These are phyloP conservation scores for Fusarium sp. DNA, from an alignment of 2,329 filamentous ascomycete species.

Conservation along the genomic window DNA sequence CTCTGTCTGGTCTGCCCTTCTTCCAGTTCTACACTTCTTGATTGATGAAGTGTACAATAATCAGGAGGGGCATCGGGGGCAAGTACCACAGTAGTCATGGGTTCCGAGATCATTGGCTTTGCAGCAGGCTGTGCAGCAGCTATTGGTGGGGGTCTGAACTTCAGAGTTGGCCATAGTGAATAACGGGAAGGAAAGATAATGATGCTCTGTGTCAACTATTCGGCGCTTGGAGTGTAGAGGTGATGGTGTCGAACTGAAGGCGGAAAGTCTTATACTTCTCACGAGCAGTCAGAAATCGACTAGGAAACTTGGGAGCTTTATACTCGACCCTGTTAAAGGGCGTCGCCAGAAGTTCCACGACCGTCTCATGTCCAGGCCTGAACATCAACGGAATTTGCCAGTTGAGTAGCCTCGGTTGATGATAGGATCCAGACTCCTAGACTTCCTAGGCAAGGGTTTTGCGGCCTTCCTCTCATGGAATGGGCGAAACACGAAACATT, in stretches of 20 bases:
- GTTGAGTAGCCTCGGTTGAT: conserved; percentile 11
- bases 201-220: conserved; percentile 5
- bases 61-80: conserved; percentile 46
- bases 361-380: conserved; percentile 29
- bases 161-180: conserved; percentile 40
- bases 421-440: conserved; percentile 28
- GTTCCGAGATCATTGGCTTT: conserved; percentile 51
- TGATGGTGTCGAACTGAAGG: conserved; percentile 5
- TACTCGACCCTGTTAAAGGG: conserved; percentile 35
- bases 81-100: conserved; percentile 52
- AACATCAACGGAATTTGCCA: conserved; percentile 43
- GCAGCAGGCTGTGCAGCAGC: conserved; percentile 50
- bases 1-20: not conserved
- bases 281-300: conserved; percentile 13
- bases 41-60: not conserved
- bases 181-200: not conserved
- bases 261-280: conserved; percentile 16
- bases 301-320: conserved; percentile 40
- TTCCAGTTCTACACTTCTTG: not conserved
- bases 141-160: conserved; percentile 35
- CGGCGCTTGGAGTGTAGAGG: not conserved
- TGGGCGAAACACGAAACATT: conserved; percentile 46
- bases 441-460: conserved; percentile 27
- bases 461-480: conserved; percentile 35
- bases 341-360: conserved; percentile 35